Conservation (phyloP, 2,329 filamentous ascomycete genomes). For the Aspergillus sp. region DNA sequence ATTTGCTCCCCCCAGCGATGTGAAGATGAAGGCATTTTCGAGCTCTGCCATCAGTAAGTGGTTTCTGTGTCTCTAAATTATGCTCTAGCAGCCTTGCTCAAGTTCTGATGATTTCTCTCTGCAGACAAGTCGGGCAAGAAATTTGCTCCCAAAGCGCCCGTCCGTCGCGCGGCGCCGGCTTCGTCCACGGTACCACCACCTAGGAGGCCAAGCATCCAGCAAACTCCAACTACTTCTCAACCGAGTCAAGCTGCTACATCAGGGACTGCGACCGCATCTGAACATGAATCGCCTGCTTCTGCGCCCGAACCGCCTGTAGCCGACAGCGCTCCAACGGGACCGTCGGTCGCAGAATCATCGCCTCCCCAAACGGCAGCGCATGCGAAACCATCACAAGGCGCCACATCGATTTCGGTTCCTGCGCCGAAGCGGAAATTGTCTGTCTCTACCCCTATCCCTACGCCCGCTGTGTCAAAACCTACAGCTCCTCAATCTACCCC, state of each 20-base stretch:
- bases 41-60: slow-evolving; percentile 47
- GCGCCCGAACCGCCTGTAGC: slow-evolving; percentile 1
- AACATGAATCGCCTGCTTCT: slow-evolving; percentile 7
- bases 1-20: slow-evolving; percentile 1
- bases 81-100: slow-evolving; percentile 3
- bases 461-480: slow-evolving; percentile 4
- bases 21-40: slow-evolving; percentile 42
- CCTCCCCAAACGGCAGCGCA: neutral
- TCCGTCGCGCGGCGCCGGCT: slow-evolving; percentile 45
- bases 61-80: neutral
- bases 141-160: slow-evolving; percentile 64
- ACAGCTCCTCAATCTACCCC: slow-evolving; percentile 13
- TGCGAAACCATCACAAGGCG: slow-evolving; percentile 3
- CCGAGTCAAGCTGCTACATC: slow-evolving; percentile 16
- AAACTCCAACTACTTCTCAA: slow-evolving; percentile 18
- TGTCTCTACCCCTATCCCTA: slow-evolving; percentile 10
- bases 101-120: neutral
- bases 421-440: slow-evolving; percentile 20
- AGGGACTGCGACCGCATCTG: slow-evolving; percentile 10
- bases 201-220: slow-evolving; percentile 33
- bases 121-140: slow-evolving; percentile 62
- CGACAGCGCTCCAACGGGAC: neutral
- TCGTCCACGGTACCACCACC: slow-evolving; percentile 28
- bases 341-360: slow-evolving; percentile 7
- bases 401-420: slow-evolving; percentile 21